phyloP scores from a whole-genome alignment of 1,284 basidiomycete genomes.

The Naganishia sp. region DNA sequence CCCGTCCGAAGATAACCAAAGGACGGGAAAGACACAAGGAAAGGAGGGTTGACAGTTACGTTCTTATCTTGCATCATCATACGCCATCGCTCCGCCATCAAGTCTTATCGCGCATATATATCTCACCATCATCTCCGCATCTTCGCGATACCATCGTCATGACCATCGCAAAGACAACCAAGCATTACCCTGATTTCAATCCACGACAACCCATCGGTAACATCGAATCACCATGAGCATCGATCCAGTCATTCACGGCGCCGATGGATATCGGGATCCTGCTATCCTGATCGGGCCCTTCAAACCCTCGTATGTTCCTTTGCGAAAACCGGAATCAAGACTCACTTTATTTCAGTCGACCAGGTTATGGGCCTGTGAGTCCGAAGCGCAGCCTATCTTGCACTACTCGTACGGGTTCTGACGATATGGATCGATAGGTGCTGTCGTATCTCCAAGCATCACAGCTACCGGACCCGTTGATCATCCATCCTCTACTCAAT shows the following conservation, averaged over 20 bases:
- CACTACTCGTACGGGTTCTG: background rate
- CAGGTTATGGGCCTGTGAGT: slow-evolving; percentile 47
- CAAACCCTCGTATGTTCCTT: slow-evolving; percentile 45
- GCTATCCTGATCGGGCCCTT: slow-evolving; percentile 40
- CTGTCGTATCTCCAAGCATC: slow-evolving; percentile 50
- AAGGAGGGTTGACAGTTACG: too few species aligned
- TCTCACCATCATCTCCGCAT: too few species aligned
- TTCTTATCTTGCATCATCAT: too few species aligned
- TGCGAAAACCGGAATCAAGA: background rate
- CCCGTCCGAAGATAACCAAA: too few species aligned
- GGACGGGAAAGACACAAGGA: too few species aligned
- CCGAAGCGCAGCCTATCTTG: too few species aligned
- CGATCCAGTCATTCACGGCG: slow-evolving; percentile 27
- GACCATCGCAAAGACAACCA: too few species aligned
- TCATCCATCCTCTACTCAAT: slow-evolving; percentile 49
- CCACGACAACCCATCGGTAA: too few species aligned
- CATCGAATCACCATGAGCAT: slow-evolving; percentile 1
- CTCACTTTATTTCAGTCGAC: slow-evolving; percentile 38
- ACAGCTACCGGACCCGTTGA: slow-evolving; percentile 46
- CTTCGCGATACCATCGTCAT: too few species aligned
- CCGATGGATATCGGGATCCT: slow-evolving; percentile 28
- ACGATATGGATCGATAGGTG: slow-evolving; percentile 16
- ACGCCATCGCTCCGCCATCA: too few species aligned
- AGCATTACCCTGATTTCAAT: too few species aligned
- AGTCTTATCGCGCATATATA: too few species aligned